phyloP scores from a whole-genome alignment of 2,329 filamentous ascomycete genomes.

The Plectosphaerella cucumerina region DNA sequence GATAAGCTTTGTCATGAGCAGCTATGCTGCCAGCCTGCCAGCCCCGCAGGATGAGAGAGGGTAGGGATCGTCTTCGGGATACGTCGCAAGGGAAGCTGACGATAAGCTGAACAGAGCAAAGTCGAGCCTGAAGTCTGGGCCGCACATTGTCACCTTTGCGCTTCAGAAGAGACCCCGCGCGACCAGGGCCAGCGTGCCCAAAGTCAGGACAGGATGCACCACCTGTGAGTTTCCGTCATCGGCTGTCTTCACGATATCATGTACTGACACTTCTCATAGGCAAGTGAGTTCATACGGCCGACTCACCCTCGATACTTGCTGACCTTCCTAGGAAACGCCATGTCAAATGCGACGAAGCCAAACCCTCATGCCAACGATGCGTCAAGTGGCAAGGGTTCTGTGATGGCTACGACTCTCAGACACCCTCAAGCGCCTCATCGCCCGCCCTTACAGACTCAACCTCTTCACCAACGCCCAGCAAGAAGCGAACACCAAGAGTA shows the following conservation, averaged over 20 bases:
- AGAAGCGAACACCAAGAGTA: too few relatives aligned
- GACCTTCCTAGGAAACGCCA: conserved; percentile 21
- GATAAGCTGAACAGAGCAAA: not conserved
- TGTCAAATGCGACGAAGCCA: conserved; percentile 30
- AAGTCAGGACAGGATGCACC: conserved; percentile 25
- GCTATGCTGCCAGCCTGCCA: not conserved
- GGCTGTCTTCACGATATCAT: not conserved
- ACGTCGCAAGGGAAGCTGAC: not conserved
- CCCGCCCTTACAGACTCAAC: not conserved
- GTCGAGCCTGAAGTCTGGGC: not conserved
- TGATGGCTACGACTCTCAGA: conserved; percentile 20
- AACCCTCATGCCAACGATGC: conserved; percentile 27
- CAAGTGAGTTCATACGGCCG: conserved; percentile 17
- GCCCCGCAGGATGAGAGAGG: not conserved
- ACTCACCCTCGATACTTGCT: not conserved
- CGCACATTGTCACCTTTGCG: conserved; percentile 18
- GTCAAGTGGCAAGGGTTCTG: conserved; percentile 30
- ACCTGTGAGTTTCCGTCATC: conserved; percentile 20
- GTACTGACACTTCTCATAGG: conserved; percentile 10
- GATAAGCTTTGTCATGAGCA: conserved; percentile 8
- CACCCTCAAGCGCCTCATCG: not conserved
- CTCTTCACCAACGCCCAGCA: too few relatives aligned
- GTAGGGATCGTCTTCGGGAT: not conserved
- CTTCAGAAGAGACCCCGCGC: conserved; percentile 22
- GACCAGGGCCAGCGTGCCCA: conserved; percentile 24